phyloP scores from a whole-genome alignment of 768 basidiomycete species.

The Suillus luteus region DNA sequence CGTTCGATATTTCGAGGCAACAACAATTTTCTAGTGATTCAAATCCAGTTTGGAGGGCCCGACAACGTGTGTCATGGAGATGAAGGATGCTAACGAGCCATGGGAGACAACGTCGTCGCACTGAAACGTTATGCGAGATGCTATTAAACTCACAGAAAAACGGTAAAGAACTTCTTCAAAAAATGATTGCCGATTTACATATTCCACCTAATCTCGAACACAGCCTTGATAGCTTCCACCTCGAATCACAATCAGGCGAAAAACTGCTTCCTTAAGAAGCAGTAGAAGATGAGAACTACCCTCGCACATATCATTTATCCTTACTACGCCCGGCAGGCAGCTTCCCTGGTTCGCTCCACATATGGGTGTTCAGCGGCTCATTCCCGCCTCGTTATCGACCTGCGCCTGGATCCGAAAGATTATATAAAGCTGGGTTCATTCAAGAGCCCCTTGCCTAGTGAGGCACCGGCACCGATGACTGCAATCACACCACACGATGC shows the following conservation, averaged over 20 bases:
- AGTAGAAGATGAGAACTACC: conserved; percentile 34
- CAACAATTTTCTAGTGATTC: conserved; percentile 32
- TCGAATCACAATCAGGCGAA: conserved; percentile 31
- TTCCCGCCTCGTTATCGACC: conserved; percentile 34
- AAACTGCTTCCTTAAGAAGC: conserved; percentile 36
- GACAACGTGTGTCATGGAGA: conserved; percentile 27
- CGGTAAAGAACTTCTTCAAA: background rate
- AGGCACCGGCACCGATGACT: background rate
- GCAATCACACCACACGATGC: background rate
- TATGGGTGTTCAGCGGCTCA: conserved; percentile 35
- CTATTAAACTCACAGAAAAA: background rate
- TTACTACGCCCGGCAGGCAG: conserved; percentile 36
- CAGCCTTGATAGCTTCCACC: conserved; percentile 19
- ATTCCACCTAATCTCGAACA: conserved; percentile 18
- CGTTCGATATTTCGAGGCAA: conserved; percentile 30
- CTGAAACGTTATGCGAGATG: conserved; percentile 9
- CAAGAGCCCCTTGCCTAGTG: conserved; percentile 4
- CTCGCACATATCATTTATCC: conserved; percentile 30
- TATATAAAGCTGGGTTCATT: background rate
- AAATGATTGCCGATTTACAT: background rate
- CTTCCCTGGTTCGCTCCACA: conserved; percentile 25
- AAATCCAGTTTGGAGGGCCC: conserved; percentile 15
- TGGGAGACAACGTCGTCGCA: conserved; percentile 30
- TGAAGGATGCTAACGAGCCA: conserved; percentile 24
- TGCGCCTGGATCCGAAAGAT: conserved; percentile 19